phyloP scores from a whole-genome alignment of 257 asterid genomes.

The Scutellaria galericulata region DNA sequence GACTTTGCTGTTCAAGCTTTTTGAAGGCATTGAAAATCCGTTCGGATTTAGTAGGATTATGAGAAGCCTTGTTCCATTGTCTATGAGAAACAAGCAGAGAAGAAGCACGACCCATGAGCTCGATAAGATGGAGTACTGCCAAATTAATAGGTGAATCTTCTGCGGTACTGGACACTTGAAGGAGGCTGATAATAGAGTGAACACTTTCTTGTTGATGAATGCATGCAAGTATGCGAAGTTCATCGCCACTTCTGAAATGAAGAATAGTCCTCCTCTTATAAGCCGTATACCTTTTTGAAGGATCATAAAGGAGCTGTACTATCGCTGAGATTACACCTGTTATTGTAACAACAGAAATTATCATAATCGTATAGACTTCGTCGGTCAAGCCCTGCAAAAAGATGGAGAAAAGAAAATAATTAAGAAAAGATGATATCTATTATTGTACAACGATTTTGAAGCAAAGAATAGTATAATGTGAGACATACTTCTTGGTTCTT shows the following conservation, averaged over 20 bases:
- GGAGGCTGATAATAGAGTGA: conserved; percentile 53
- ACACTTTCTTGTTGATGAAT: conserved; percentile 60
- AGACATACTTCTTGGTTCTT: conserved; percentile 50
- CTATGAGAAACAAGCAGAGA: conserved; percentile 53
- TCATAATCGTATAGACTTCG: conserved; percentile 53
- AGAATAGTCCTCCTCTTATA: conserved; percentile 64
- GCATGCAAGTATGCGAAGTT: conserved; percentile 60
- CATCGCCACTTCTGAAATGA: conserved; percentile 55
- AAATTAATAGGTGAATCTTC: conserved; percentile 51
- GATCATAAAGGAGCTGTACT: conserved; percentile 60
- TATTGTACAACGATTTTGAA: conserved; percentile 1
- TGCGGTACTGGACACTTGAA: conserved; percentile 54
- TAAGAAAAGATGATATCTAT: not conserved
- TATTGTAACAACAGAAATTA: conserved; percentile 52
- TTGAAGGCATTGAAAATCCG: conserved; percentile 56
- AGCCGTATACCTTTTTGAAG: conserved; percentile 61
- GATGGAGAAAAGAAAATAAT: conserved; percentile 13
- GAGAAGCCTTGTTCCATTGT: conserved; percentile 39
- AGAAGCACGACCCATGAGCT: conserved; percentile 63
- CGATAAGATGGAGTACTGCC: conserved; percentile 62
- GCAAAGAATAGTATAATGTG: not conserved
- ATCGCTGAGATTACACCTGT: conserved; percentile 63
- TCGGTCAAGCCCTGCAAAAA: conserved; percentile 48
- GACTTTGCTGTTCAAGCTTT: conserved; percentile 46
- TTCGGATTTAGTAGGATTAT: conserved; percentile 48